Conservation (phyloP, 768 basidiomycete genomes). For the Boletus sp. region DNA sequence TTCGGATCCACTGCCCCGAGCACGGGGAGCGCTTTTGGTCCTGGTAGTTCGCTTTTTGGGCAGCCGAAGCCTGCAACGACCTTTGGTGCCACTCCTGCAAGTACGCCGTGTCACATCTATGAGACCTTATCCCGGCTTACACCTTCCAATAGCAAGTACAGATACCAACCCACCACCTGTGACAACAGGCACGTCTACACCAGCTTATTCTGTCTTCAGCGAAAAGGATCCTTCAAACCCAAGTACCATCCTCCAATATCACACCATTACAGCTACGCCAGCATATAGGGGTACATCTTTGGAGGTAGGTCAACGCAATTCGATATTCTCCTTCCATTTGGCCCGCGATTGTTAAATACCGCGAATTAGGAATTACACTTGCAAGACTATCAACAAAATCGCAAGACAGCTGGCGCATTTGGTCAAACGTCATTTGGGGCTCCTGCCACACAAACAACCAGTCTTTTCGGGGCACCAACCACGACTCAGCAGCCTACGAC, state of each 20-base stretch:
- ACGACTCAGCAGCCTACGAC: slow-evolving; percentile 28
- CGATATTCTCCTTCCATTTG: slow-evolving; percentile 2
- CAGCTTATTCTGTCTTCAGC: slow-evolving; percentile 51
- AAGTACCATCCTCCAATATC: slow-evolving; percentile 60
- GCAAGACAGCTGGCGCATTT: slow-evolving; percentile 69
- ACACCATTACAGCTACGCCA: slow-evolving; percentile 78
- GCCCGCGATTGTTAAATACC: background rate
- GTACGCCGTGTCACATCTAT: slow-evolving; percentile 15
- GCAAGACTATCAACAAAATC: slow-evolving; percentile 73
- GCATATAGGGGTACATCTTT: slow-evolving; percentile 74
- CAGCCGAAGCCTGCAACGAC: slow-evolving; percentile 45
- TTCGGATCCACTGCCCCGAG: slow-evolving; percentile 34
- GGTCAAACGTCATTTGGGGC: slow-evolving; percentile 39
- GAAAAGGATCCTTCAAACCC: slow-evolving; percentile 64
- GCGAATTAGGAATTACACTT: slow-evolving; percentile 59
- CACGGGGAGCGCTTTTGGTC: slow-evolving; percentile 40
- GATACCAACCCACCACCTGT: slow-evolving; percentile 48
- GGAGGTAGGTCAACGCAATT: slow-evolving; percentile 45
- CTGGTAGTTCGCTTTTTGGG: slow-evolving; percentile 55
- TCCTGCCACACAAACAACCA: slow-evolving; percentile 24
- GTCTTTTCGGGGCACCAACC: slow-evolving; percentile 26
- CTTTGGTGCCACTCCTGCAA: slow-evolving; percentile 40
- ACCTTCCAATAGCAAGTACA: slow-evolving; percentile 27
- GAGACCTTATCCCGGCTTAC: slow-evolving; percentile 9
- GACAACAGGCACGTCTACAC: slow-evolving; percentile 66